Base-by-base conservation (phyloP, 768 basidiomycete genomes). In the Auricularia auricula-judae region DNA sequence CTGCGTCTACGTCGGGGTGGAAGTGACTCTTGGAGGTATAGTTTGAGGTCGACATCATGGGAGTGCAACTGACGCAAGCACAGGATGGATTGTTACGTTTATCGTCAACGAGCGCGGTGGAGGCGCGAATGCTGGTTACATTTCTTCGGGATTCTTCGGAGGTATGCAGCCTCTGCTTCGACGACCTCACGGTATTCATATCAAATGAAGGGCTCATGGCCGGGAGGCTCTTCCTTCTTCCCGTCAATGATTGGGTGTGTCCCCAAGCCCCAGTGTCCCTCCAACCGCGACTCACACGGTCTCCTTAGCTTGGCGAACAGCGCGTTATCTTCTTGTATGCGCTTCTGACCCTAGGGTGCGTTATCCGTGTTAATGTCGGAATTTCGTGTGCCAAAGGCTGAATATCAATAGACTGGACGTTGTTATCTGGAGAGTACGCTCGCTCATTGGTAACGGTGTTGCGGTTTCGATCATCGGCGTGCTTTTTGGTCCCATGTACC, bases 81-180 rank as follows among this genome's bases (percentile, higher is more conserved):
- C n/a, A 64, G 86, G 87, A 3, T 89, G 87, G 87, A 87, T 86
- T 43, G 86, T 87, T 8, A 86, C 87, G 0, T 89, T 79, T 65
- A 72, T 81, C 23, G 77, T 79, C 56, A 65, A 78, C 35, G 71
- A 76, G 3, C 75, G 81, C 39, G 74, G 74, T 1, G 82, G 80
- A 18, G 82, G 82, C 1, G 68, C 80, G 1, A 77, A 76, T 3
- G 78, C 79, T 64, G 80, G 82, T 36, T 86, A 86, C 68, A 80
- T 86, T 65, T 83, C 84, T 2, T 78, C 35, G 3, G 62, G 69
- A 3, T 69, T 69, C 63, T 69, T 66, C 44, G 67, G 68, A 16
- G 68, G 68, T 42, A 14, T 8, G 64, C 21, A 34, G 7, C 39
- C 8, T 42, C 39, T 42, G 39, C 39, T 42, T 7, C 8, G 39